Percentiles rank a stretch among this genome's conserved stretches.
phyloP scores from a whole-genome alignment of 768 basidiomycete genomes.

The Pisolithus microcarpus region DNA sequence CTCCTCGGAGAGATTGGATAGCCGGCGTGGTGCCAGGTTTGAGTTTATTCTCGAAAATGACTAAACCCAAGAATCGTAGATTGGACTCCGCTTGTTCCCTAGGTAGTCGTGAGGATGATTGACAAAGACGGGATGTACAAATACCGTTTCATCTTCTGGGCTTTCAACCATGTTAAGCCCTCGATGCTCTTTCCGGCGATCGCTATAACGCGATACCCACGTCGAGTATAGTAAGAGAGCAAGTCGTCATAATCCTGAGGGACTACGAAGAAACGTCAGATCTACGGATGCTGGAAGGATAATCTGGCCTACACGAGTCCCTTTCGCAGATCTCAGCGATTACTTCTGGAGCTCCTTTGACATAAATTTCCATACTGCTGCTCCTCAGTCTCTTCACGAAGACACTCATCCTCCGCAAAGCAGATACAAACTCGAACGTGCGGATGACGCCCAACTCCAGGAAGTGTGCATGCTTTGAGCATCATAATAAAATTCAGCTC shows the following conservation, averaged over 20 bases:
- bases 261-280: constrained; percentile 43
- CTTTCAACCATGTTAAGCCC: constrained; percentile 91
- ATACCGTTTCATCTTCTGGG: constrained; percentile 91
- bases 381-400: constrained; percentile 94
- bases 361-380: constrained; percentile 93
- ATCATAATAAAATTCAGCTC: constrained; percentile 1
- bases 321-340: constrained; percentile 93
- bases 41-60: constrained; percentile 97
- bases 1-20: constrained; percentile 79
- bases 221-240: constrained; percentile 91
- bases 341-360: constrained; percentile 98
- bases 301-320: constrained; percentile 68
- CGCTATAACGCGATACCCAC: constrained; percentile 96
- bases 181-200: constrained; percentile 96
- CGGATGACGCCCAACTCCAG: constrained; percentile 94
- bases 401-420: constrained; percentile 93
- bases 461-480: constrained; percentile 83
- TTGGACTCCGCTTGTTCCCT: constrained; percentile 93
- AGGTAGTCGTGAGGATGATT: constrained; percentile 3
- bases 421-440: constrained; percentile 93
- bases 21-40: constrained; percentile 88
- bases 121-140: constrained; percentile 1
- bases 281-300: background rate
- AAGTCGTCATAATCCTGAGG: constrained; percentile 95
- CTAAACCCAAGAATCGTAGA: constrained; percentile 85